Base-by-base conservation (phyloP, 2,329 filamentous ascomycete genomes). In the Cercospora zeae-maydis region DNA sequence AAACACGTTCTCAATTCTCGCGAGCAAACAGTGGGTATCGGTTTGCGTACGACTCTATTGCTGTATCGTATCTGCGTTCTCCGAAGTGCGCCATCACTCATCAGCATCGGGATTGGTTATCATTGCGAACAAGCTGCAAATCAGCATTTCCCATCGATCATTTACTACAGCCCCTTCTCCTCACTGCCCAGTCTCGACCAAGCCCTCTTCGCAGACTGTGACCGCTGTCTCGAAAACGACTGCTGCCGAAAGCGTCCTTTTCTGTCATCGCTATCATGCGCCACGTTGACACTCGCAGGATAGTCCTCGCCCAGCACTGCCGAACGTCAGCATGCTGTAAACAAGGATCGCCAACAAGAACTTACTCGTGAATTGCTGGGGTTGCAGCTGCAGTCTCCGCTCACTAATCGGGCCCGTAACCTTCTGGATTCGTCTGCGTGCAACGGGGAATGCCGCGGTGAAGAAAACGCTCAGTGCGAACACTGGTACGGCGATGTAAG, bases 401-500 rank as follows among this genome's bases (percentile, higher is more conserved):
- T 68, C 63, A 49, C 73, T 70, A 4, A 70, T 47, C 1, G 72
- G 72, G 63, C 74, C 74, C 6, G 70, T 62, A 8, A 58, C 55
- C 13, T 64, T 67, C 61, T 74, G 74, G 3, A 73, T 60, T 10
- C 67, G 66, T 21, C 65, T 68, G 27, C 73, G 62, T 2, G 66
- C 65, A 58, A 63, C 70, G 6, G 73, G 74, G 27, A 73, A 74
- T 19, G 71, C 52, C 21, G 70, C 53, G 1, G 71, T 72, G 62
- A 75, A 72, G 13, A 67, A 56, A 1, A 71, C 62, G 24, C 69
- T 72, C 49, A 70, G 42, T 16, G 74, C 52, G 42, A 76, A 69
- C 4, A 76, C 59, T 3, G 75, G 74, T 4, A 76, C 65, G 4
- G 73, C 74, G 31, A 69, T 69, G 31, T 69, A 77, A 14, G 75